Base-by-base conservation (phyloP, 1,284 basidiomycete species). In the Xanthoconium separans region DNA sequence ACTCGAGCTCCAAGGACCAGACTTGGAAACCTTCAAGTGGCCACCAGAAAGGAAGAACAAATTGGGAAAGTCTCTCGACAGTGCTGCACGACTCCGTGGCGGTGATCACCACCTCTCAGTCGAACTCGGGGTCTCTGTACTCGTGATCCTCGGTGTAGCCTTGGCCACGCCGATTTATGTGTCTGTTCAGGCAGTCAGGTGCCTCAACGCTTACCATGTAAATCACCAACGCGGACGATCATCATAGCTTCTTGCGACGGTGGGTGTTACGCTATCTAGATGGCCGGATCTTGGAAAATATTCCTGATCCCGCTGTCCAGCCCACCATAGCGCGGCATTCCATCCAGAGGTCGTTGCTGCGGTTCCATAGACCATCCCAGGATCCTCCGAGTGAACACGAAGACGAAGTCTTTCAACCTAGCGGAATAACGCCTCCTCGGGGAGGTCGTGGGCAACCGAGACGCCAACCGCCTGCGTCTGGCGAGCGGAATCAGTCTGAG, bases 291-390 rank as follows among this genome's bases (percentile, higher is more conserved):
- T 24, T 58, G 53, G 29, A 7, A 4, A 16, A 9, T 24, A 22
- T 24, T 1, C 18, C 15, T 22, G 20, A 6, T 22, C 2, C 5
- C 4, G 13, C 1, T 47, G 8, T 11, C 5, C 12, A 27, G 10
- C 2, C 11, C 7, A 33, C 6, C 31, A 24, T 10, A 10, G 34
- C 6, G 78, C 69, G 72, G 68, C 56, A 77, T 3, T 84, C 82
- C 4, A 65, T 88, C 18, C 89, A 36, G 1, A 3, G 12, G 11
- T 2, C 11, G 20, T 18, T 9, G 24, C 34, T 5, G 29, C 18
- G 11, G 11, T 6, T 12, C 37, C 6, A 40, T 18, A 40, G 5
- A 18, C 18, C 18, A 11, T 10, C n/a, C n/a, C 10, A 12, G 12
- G 37, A n/a, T 20, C 11, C 18, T 40, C 6, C 18, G 12, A 12